A percentile compares a stretch with the other conserved stretches of the same genome.
Conservation (phyloP, 495 filamentous ascomycete genomes). For the Hypoxylon perforatum region DNA sequence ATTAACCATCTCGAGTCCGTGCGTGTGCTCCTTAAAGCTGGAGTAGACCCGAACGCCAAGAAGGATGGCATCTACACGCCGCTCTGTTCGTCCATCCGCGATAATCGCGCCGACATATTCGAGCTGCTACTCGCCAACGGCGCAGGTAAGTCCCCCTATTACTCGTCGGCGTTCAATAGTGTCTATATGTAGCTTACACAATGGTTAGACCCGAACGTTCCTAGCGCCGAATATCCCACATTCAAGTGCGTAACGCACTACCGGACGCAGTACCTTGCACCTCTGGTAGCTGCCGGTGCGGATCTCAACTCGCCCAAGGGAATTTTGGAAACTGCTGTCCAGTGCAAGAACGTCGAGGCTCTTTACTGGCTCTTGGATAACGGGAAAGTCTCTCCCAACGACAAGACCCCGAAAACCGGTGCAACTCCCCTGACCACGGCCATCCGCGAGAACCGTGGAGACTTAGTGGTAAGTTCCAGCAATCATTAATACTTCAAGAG, state of each 20-base stretch:
- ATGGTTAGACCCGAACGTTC: conserved; percentile 59
- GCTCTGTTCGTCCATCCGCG: conserved; percentile 66
- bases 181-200: not conserved
- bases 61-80: conserved; percentile 69
- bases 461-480: conserved; percentile 49
- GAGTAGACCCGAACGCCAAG: conserved; percentile 62
- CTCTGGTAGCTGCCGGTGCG: conserved; percentile 61
- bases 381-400: conserved; percentile 60
- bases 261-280: conserved; percentile 59
- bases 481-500: not conserved
- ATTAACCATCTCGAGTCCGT: conserved; percentile 62
- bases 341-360: conserved; percentile 59
- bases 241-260: conserved; percentile 68
- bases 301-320: conserved; percentile 63
- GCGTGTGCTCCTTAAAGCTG: conserved; percentile 59
- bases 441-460: conserved; percentile 57
- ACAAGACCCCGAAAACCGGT: conserved; percentile 55
- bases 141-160: conserved; percentile 42
- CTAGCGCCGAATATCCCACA: conserved; percentile 64
- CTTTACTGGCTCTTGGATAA: conserved; percentile 60
- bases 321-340: conserved; percentile 66
- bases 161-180: not conserved
- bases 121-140: conserved; percentile 59
- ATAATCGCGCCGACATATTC: conserved; percentile 63
- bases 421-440: conserved; percentile 65